Conservation (phyloP, 805 yeast species). For the Lipomyces sp. region DNA sequence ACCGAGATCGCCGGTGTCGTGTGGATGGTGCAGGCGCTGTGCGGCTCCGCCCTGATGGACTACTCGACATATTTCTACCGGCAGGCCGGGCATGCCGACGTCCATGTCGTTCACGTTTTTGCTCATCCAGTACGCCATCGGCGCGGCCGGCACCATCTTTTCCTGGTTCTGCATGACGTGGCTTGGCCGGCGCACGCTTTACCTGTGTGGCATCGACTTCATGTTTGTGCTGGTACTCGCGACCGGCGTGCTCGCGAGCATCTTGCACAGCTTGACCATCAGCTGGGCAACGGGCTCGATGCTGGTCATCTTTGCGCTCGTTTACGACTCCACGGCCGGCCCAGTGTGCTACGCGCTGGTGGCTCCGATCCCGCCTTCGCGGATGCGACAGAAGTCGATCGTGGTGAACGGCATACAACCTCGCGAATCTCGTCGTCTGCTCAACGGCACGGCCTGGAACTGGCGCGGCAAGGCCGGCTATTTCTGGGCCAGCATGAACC, state of each 20-base stretch:
- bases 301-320: slow-evolving; percentile 46
- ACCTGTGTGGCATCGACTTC: no score
- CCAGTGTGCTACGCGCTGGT: slow-evolving; percentile 44
- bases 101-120: slow-evolving; percentile 3
- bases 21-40: slow-evolving; percentile 29
- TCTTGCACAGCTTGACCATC: slow-evolving; percentile 23
- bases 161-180: slow-evolving; percentile 15
- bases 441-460: no score
- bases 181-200: no score
- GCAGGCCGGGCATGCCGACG: slow-evolving; percentile 36
- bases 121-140: slow-evolving; percentile 4
- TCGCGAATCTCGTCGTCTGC: slow-evolving; percentile 55
- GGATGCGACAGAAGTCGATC: slow-evolving; percentile 29
- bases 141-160: slow-evolving; percentile 22
- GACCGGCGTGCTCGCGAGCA: no score
- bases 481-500: no score
- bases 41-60: slow-evolving; percentile 7
- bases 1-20: slow-evolving; percentile 38
- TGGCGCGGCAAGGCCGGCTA: no score
- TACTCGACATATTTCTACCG: slow-evolving; percentile 49
- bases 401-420: slow-evolving; percentile 28
- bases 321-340: slow-evolving; percentile 45
- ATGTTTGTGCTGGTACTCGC: no score
- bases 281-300: slow-evolving; percentile 14
- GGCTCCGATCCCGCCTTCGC: slow-evolving; percentile 45